These are phyloP conservation scores for Paulownia fortunei DNA, from an alignment of 257 asterid species.

Conservation along the genomic window DNA sequence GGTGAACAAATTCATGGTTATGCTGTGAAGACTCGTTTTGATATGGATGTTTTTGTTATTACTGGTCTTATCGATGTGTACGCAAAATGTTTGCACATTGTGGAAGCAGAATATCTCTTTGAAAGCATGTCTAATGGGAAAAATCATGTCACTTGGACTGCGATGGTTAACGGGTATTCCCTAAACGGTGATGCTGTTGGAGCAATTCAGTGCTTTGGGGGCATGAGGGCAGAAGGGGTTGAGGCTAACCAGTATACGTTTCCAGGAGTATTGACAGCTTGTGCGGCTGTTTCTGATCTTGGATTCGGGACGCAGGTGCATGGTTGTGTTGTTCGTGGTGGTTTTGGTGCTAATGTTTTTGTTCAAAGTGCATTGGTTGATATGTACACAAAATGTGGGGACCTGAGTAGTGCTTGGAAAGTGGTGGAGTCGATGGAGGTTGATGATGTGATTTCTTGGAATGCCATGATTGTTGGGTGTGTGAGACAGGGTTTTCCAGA, in stretches of 20 bases:
- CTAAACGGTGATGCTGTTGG: constrained; percentile 51
- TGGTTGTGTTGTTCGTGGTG: constrained; percentile 63
- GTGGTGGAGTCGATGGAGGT: constrained; percentile 53
- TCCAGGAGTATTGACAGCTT: constrained; percentile 71
- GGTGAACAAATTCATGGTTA: constrained; percentile 74
- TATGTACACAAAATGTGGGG: constrained; percentile 84
- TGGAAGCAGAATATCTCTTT: constrained; percentile 70
- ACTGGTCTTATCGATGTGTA: constrained; percentile 86
- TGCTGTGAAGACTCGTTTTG: constrained; percentile 60
- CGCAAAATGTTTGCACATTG: constrained; percentile 56
- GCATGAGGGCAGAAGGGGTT: constrained; percentile 66
- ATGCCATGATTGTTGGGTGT: constrained; percentile 76
- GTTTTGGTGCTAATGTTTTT: constrained; percentile 71
- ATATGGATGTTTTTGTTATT: constrained; percentile 59
- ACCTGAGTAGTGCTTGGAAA: constrained; percentile 62
- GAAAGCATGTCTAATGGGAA: constrained; percentile 53
- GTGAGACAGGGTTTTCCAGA: constrained; percentile 54
- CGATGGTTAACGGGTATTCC: constrained; percentile 81
- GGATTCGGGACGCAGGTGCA: constrained; percentile 73
- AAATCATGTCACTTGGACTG: constrained; percentile 95
- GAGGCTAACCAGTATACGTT: constrained; percentile 84
- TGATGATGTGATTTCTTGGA: constrained; percentile 75
- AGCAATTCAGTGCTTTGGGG: constrained; percentile 62
- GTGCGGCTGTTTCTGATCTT: constrained; percentile 54
- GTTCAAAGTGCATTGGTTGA: constrained; percentile 80